Evolutionary conservation across 2,329 filamentous ascomycete genomes (phyloP), one percentile per base, ranked within the genome.

Genomic region (Colletotrichum endophyticum): DNA sequence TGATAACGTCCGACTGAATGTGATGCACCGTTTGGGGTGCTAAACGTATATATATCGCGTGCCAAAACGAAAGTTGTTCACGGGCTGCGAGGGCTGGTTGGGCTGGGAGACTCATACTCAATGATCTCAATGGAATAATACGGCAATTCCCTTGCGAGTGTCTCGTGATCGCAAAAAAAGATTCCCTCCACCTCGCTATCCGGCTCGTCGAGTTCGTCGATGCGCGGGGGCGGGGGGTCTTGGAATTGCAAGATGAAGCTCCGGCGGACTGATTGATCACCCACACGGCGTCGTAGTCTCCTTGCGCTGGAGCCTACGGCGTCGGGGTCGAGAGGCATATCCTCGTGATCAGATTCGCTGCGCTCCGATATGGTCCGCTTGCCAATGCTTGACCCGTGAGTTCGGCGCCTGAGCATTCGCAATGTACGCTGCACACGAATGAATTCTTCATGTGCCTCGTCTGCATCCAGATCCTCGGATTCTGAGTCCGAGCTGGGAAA

Each of bases 311-410:
- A 88, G 16, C 87, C 88, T 12, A 85, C 84, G 70, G 83, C 84
- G 57, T 85, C 85, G 15, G 86, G 83, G 73, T 85, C 83, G 22
- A 78, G 67, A 16, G 76, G 69, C 39, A 70, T 71, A 66, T 86
- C 85, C 64, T 86, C 85, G 12, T 79, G 81, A 76, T 89, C 89
- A 11, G 87, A 88, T 77, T 89, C 89, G 80, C 88, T 89, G 72
- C 89, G 86, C 80, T 91, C 89, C 80, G 86, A 89, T 78, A 90
- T 87, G 30, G 88, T 90, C 49, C 89, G 85, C 83, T 91, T 91
- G 78, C 88, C 88, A 70, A 90, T 88, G 81, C 88, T 90, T 78
- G 89, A 90, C 63, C 89, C 89, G 79, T 88, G 87, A 69, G 87
- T 90, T 81, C 89, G 86, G 28, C 89, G 85, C 56, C 86, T 86